Evolutionary conservation across 768 basidiomycete genomes (phyloP).

Genomic region (Tubosaeta brunneosetosa): DNA sequence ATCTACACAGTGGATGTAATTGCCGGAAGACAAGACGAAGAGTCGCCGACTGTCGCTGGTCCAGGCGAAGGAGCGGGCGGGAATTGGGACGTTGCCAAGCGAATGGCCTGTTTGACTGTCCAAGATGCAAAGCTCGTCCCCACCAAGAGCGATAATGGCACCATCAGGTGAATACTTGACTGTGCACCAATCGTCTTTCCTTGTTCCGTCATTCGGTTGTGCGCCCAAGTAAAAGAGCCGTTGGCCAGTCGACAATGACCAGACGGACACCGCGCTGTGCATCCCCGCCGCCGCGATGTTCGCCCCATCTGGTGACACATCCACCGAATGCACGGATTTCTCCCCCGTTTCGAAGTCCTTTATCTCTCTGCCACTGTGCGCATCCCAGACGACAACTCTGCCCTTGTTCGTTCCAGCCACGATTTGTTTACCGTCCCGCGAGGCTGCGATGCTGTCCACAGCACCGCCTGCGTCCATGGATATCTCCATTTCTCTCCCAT

Average conservation of each 20-base stretch:
- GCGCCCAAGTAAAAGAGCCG: not conserved
- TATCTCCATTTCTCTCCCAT: no score
- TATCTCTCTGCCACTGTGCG: not conserved
- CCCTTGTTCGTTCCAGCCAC: no score
- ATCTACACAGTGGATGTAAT: not conserved
- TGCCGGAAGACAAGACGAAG: not conserved
- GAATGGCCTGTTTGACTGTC: not conserved
- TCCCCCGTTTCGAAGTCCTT: no score
- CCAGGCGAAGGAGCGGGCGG: not conserved
- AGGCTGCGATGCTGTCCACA: no score
- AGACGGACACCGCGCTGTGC: not conserved
- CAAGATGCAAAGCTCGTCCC: no score
- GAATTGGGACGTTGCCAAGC: not conserved
- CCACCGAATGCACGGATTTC: not conserved
- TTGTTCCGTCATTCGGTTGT: no score
- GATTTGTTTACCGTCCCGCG: no score
- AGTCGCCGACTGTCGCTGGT: not conserved
- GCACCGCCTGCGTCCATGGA: no score
- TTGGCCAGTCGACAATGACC: not conserved
- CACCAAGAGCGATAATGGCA: no score
- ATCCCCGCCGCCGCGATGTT: not conserved
- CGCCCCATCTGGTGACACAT: not conserved
- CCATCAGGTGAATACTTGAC: not conserved
- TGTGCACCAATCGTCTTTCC: not conserved
- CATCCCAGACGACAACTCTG: no score